Evolutionary conservation across 768 basidiomycete genomes (phyloP), one percentile per base, ranked within the genome.

Genomic region (Lentinula raphanica): DNA sequence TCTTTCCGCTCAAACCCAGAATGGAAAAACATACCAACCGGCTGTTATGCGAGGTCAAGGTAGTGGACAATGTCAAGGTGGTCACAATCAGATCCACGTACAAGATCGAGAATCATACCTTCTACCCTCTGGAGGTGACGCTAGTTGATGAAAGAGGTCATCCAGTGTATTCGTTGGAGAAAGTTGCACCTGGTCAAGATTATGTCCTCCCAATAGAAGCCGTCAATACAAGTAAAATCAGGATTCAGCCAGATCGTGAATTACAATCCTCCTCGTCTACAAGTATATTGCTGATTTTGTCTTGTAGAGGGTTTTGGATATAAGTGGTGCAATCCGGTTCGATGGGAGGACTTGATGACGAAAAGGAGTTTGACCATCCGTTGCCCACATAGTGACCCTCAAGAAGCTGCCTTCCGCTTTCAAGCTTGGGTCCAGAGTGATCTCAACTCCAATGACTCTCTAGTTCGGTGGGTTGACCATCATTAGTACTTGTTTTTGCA

Each of bases 1-100:
- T 88, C 11, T 94, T 94, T 65, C 79, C 86, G 1, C 78, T 99
- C n/a, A 85, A 92, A 7, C 94, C 96, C 12, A 79, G 85, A 60
- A 80, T 75, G 9, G 80, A 90, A 39, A 88, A 87, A 66, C 85
- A 89, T 60, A 80, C 84, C 3, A 84, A 89, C 67, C 88, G 94
- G 23, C 72, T 98, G 28, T 79, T 96, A 4, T 95, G 92, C 67
- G 94, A 96, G 63, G 85, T 99, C 61, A 85, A 83, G 58, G 86
- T 99, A 21, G 80, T 93, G 65, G 88, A 94, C 65, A 96, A 93
- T 66, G 89, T 95, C 66, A 99, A 99, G 75, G 73, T 95, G 56
- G 90, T 98, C 59, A 98, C 92, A 1, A 80, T 99, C 62, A 82
- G 96, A 42, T 98, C 97, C 1, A 93, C 91, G 0, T 94, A 94